phyloP scores from a whole-genome alignment of 2,329 filamentous ascomycete species.

The Colletotrichum sansevieriae region DNA sequence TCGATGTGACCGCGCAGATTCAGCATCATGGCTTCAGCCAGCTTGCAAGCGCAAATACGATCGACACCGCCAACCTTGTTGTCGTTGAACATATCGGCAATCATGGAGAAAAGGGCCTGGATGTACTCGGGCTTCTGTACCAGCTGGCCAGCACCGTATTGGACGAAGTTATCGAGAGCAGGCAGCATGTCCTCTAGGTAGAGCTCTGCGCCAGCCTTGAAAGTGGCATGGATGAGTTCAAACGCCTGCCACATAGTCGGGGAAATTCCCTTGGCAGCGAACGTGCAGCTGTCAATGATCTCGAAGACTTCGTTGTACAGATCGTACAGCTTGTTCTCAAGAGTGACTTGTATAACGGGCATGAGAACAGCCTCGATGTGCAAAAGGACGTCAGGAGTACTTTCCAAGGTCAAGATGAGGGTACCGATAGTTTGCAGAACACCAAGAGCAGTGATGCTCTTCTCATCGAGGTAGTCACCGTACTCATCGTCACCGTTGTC shows the following conservation, averaged over 20 bases:
- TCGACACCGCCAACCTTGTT: slow-evolving; percentile 94
- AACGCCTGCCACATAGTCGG: slow-evolving; percentile 99
- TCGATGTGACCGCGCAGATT: slow-evolving; percentile 91
- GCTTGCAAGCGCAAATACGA: slow-evolving; percentile 95
- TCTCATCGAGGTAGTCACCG: slow-evolving; percentile 95
- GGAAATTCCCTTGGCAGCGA: slow-evolving; percentile 95
- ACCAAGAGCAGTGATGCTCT: slow-evolving; percentile 96
- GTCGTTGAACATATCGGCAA: slow-evolving; percentile 93
- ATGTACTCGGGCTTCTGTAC: slow-evolving; percentile 88
- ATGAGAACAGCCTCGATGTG: slow-evolving; percentile 97
- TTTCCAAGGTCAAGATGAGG: slow-evolving; percentile 95
- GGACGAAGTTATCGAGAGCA: slow-evolving; percentile 96
- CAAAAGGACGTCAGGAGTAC: slow-evolving; percentile 92
- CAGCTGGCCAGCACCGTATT: slow-evolving; percentile 86
- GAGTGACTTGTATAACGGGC: slow-evolving; percentile 94
- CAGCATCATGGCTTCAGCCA: slow-evolving; percentile 97
- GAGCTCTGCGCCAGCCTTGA: slow-evolving; percentile 96
- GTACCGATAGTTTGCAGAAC: slow-evolving; percentile 98
- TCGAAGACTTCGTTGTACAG: slow-evolving; percentile 99
- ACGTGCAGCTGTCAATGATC: slow-evolving; percentile 99
- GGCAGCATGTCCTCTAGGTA: slow-evolving; percentile 99
- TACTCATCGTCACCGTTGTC: slow-evolving; percentile 83
- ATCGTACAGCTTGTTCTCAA: slow-evolving; percentile 98
- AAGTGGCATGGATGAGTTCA: slow-evolving; percentile 94
- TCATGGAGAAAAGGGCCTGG: slow-evolving; percentile 91